Evolutionary conservation across 306 rosid genomes (phyloP).

Genomic region (Cucumis melo): DNA sequence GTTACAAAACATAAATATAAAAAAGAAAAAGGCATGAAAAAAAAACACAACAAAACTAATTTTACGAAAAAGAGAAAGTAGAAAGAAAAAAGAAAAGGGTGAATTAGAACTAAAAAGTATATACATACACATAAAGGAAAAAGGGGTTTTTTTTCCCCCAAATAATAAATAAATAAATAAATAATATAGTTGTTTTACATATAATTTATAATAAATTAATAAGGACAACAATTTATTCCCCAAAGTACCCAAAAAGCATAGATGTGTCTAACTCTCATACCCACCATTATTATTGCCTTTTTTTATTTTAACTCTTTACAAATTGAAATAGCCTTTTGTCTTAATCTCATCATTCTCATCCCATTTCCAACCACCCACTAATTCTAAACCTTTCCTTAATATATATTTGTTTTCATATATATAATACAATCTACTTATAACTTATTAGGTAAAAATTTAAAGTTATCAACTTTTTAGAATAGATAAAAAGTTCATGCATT

Average conservation of each 20-base stretch:
- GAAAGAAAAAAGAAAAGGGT: not conserved
- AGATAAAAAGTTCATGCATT: not conserved
- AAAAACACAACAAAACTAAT: not conserved
- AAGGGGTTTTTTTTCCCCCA: not conserved
- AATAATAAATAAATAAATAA: too few relatives aligned
- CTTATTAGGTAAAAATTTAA: too few relatives aligned
- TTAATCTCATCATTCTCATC: constrained; percentile 25
- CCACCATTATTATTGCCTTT: constrained; percentile 43
- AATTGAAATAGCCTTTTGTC: constrained; percentile 54
- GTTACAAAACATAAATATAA: too few relatives aligned
- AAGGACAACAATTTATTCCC: constrained; percentile 68
- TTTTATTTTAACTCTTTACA: constrained; percentile 12
- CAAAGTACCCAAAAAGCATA: constrained; percentile 80
- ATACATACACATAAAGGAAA: too few relatives aligned
- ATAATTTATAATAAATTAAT: not conserved
- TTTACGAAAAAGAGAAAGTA: not conserved
- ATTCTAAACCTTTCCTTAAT: constrained; percentile 7
- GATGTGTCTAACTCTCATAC: constrained; percentile 71
- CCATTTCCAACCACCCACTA: constrained; percentile 36
- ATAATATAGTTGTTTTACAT: too few relatives aligned
- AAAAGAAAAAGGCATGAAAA: not conserved
- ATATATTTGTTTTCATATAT: too few relatives aligned
- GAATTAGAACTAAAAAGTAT: not conserved
- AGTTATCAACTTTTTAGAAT: too few relatives aligned
- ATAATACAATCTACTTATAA: too few relatives aligned